Base-by-base conservation (phyloP, 805 yeast genomes). In the Monosporozyma unispora region DNA sequence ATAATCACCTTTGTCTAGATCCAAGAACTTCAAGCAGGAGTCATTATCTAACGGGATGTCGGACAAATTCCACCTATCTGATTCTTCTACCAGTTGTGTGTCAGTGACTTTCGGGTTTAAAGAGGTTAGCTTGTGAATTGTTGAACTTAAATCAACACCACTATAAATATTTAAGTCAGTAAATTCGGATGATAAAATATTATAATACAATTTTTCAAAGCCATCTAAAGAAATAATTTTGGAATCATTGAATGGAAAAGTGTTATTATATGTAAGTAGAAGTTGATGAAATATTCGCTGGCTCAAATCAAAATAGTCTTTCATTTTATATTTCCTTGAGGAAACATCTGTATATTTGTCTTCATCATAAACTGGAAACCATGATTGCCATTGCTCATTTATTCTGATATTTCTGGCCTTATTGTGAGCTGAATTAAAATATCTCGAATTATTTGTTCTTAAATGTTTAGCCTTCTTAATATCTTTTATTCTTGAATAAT, bases 51-150 rank as follows among this genome's bases (percentile, higher is more conserved):
- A 55, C 2, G 86, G 77, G 2, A 82, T 28, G 57, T 80, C 80
- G 50, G 76, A 73, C 45, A 82, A 60, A 53, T 81, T 80, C 84
- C 87, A 83, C 0, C 79, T 78, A 48, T 69, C 62, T 1, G 44
- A 27, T 2, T 54, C 11, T 8, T 44, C 35, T 1, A 47, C 38
- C 3, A 42, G 3, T 35, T 48, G 3, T 44, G 33, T 7, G 69
- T 60, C 2, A 70, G 57, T 12, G 54, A 49, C 3, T 55, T 48
- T 2, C 54, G 33, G 1, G 57, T 53, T 2, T 14, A 68, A 62
- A 48, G 69, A 66, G 1, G 72, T 73, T 14, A 72, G 71, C 52
- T 64, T 79, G 66, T 65, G 77, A 42, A 61, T 68, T 53, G 50
- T 59, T 27, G 71, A 67, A 3, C 66, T 60, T 44, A 69, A 59